Conservation (phyloP, 208 protist species). For the Trypanosoma platydactyli region DNA sequence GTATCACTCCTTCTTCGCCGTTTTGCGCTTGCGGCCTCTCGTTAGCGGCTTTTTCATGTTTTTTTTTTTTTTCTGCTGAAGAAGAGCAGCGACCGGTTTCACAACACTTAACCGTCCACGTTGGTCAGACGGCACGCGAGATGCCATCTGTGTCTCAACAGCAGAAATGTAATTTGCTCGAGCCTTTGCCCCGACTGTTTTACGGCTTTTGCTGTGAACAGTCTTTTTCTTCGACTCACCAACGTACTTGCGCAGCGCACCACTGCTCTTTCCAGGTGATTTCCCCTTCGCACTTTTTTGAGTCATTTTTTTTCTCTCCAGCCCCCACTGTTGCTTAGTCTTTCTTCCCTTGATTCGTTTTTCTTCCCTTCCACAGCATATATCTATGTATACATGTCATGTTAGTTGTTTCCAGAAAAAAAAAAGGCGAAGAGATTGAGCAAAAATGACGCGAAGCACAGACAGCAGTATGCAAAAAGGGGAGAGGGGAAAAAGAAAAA, state of each 20-base stretch:
- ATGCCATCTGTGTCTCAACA: conserved; percentile 85
- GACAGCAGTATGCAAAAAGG: background rate
- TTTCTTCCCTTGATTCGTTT: background rate
- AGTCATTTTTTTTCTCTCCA: conserved; percentile 55
- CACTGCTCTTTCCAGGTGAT: conserved; percentile 73
- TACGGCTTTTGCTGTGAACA: conserved; percentile 62
- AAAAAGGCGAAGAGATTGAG: background rate
- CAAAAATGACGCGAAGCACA: background rate
- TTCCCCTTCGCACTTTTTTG: conserved; percentile 76
- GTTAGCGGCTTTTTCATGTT: conserved; percentile 88
- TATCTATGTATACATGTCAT: background rate
- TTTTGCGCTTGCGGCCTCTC: conserved; percentile 63
- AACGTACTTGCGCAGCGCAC: conserved; percentile 83
- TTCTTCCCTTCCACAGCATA: background rate
- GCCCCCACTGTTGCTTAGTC: background rate
- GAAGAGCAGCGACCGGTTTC: conserved; percentile 37
- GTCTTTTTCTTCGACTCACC: conserved; percentile 81
- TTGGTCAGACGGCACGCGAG: conserved; percentile 86
- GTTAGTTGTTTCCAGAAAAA: background rate
- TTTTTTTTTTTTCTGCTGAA: conserved; percentile 50
- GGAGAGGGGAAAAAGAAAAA: background rate
- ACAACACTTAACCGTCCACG: conserved; percentile 83
- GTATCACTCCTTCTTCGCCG: conserved; percentile 29
- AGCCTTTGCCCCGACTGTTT: conserved; percentile 61
- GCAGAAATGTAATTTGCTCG: conserved; percentile 76